A percentile compares a stretch with the other conserved stretches of the same genome.
Conservation (phyloP, 495 filamentous ascomycete species). For the Aspergillus asperescens region DNA sequence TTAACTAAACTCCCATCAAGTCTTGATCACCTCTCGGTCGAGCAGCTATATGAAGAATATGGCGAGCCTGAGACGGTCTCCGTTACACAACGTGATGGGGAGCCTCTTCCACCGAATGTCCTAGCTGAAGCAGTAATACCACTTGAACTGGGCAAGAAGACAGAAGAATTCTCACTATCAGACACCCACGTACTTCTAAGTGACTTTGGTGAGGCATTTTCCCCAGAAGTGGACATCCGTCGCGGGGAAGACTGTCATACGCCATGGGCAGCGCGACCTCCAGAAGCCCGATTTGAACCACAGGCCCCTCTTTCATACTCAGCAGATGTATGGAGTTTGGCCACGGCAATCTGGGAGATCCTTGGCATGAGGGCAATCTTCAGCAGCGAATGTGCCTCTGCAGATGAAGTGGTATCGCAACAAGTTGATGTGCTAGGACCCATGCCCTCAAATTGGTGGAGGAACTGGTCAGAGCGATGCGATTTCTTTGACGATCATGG, state of each 20-base stretch:
- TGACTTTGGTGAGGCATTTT: constrained; percentile 35
- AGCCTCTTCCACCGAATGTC: not conserved
- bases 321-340: constrained; percentile 36
- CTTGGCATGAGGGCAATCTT: constrained; percentile 32
- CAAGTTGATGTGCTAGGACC: constrained; percentile 32
- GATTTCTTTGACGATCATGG: constrained; percentile 27
- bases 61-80: constrained; percentile 19
- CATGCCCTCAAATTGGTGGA: constrained; percentile 31
- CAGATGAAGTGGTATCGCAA: constrained; percentile 25
- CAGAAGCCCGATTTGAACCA: constrained; percentile 33
- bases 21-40: constrained; percentile 26
- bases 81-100: constrained; percentile 16
- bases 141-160: constrained; percentile 23
- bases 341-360: constrained; percentile 34
- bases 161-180: constrained; percentile 23
- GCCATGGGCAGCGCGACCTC: constrained; percentile 24
- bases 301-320: constrained; percentile 24
- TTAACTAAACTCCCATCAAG: constrained; percentile 31
- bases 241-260: constrained; percentile 30
- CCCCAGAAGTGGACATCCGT: constrained; percentile 19
- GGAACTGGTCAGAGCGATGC: constrained; percentile 22
- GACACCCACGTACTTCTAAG: constrained; percentile 26
- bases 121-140: not conserved
- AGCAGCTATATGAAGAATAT: constrained; percentile 30
- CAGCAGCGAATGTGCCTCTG: constrained; percentile 22